These are phyloP conservation scores for Arabis alpina DNA, from an alignment of 345 rosid species.

Conservation along the genomic window DNA sequence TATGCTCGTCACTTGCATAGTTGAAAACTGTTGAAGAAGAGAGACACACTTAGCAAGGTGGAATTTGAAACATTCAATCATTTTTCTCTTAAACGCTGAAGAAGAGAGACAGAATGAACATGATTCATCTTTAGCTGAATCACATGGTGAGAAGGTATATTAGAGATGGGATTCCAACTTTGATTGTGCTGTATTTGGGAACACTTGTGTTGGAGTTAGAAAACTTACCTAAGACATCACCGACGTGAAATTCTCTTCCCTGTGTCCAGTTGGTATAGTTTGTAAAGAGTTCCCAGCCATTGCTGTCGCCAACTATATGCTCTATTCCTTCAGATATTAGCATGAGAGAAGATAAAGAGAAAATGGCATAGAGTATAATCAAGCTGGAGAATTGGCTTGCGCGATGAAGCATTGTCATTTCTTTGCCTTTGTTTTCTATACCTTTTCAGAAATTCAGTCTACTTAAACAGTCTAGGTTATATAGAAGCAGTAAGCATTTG, in stretches of 20 bases:
- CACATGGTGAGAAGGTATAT: constrained; percentile 2
- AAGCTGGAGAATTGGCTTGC: constrained; percentile 14
- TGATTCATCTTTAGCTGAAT: neutral
- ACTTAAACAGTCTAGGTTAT: constrained; percentile 1
- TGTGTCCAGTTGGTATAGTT: constrained; percentile 48
- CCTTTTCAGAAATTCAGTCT: neutral
- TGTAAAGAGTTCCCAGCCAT: constrained; percentile 45
- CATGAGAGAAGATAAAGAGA: constrained; percentile 22
- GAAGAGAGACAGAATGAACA: constrained; percentile 1
- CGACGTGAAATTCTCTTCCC: constrained; percentile 50
- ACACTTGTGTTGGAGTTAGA: neutral
- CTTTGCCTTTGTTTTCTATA: constrained; percentile 1
- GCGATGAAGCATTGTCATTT: constrained; percentile 25
- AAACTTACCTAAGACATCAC: constrained; percentile 45
- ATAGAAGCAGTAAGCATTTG: constrained; percentile 24
- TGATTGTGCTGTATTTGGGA: neutral
- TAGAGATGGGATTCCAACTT: constrained; percentile 5
- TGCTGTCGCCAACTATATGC: constrained; percentile 44
- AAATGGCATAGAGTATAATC: constrained; percentile 21
- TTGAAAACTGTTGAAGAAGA: constrained; percentile 47
- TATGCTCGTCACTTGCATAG: constrained; percentile 39
- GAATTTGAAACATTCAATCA: neutral
- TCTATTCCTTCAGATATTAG: constrained; percentile 30
- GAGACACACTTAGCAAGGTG: constrained; percentile 20
- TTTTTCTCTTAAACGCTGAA: constrained; percentile 5